These are phyloP conservation scores for Spergularia marina DNA, from an alignment of 148 eudicot genomes.

Conservation along the genomic window DNA sequence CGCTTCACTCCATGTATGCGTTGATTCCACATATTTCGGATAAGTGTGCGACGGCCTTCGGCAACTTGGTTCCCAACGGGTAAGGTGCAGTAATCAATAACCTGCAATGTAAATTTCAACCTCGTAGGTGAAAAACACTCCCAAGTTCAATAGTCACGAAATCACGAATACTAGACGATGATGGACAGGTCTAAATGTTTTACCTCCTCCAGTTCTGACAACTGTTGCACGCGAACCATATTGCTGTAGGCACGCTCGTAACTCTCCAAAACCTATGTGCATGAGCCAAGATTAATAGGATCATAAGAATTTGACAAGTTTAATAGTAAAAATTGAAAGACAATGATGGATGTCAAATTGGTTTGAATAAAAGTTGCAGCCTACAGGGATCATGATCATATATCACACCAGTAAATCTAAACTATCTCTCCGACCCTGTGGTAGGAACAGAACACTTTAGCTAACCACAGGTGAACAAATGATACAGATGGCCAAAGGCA, in stretches of 20 bases:
- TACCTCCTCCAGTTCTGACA: constrained; percentile 98
- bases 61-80: constrained; percentile 75
- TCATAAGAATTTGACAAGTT: background rate
- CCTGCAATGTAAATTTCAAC: constrained; percentile 39
- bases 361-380: background rate
- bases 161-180: too few relatives aligned
- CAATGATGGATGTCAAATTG: background rate
- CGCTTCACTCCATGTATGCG: constrained; percentile 91
- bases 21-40: constrained; percentile 97
- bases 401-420: too few relatives aligned
- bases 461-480: too few relatives aligned
- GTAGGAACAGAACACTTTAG: too few relatives aligned
- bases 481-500: too few relatives aligned
- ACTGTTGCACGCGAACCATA: constrained; percentile 98
- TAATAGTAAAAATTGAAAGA: background rate
- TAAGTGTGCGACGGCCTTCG: constrained; percentile 83
- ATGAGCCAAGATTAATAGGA: background rate
- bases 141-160: background rate
- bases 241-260: constrained; percentile 95
- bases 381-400: background rate
- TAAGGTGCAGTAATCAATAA: constrained; percentile 88
- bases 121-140: background rate
- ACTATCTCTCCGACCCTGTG: too few relatives aligned
- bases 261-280: constrained; percentile 83
- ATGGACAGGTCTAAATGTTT: background rate